Evolutionary conservation across 23 red algal genomes (phyloP).

Genomic region (Gracilaria domingensis): DNA sequence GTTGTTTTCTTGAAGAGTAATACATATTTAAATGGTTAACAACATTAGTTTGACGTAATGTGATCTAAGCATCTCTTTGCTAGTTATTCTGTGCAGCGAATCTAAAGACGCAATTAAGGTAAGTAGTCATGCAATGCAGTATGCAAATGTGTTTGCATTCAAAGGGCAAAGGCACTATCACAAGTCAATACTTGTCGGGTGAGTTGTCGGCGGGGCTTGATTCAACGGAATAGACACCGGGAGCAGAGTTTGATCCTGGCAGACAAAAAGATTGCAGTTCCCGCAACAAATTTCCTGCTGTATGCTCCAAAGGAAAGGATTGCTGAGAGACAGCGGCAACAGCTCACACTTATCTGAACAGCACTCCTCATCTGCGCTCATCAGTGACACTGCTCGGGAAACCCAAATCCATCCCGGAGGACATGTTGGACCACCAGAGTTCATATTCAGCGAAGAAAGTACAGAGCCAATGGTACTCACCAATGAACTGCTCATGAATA

Average conservation of each 20-base stretch:
- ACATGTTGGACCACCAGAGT: background rate
- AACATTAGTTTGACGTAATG: too few species aligned
- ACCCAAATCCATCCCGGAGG: background rate
- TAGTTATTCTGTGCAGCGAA: too few species aligned
- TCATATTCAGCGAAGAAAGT: background rate
- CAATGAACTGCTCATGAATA: background rate
- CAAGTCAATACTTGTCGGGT: conserved; percentile 4
- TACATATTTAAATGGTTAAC: too few species aligned
- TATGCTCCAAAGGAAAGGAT: conserved; percentile 26
- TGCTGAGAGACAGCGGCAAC: background rate
- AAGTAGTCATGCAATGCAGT: too few species aligned
- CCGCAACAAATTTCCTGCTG: conserved; percentile 13
- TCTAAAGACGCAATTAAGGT: too few species aligned
- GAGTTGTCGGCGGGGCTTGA: background rate
- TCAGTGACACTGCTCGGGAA: conserved; percentile 19
- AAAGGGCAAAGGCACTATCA: too few species aligned
- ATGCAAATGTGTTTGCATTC: too few species aligned
- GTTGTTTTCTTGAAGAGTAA: too few species aligned
- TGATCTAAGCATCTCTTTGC: too few species aligned
- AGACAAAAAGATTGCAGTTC: conserved; percentile 11
- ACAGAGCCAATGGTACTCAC: background rate
- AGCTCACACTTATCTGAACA: conserved; percentile 4
- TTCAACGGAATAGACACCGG: background rate
- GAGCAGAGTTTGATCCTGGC: conserved; percentile 15
- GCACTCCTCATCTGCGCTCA: conserved; percentile 17